Evolutionary conservation across 768 basidiomycete species (phyloP).

Genomic region (Lentinula edodes): DNA sequence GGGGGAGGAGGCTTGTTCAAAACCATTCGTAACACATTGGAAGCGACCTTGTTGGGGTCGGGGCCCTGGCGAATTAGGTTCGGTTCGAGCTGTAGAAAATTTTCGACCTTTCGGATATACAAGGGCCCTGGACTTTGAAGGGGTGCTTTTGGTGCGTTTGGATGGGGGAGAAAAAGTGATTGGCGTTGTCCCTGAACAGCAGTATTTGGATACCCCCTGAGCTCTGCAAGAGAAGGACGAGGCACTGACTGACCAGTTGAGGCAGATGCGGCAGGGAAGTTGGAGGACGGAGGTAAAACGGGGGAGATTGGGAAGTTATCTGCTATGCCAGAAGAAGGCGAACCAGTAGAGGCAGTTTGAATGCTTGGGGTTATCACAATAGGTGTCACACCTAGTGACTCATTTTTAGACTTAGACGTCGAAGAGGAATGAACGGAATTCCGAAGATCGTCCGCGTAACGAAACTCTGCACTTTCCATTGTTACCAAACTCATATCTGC

Average conservation of each 20-base stretch:
- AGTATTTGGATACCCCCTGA: slow-evolving; percentile 12
- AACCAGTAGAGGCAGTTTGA: background rate
- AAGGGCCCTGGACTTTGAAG: slow-evolving; percentile 47
- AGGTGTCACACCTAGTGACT: background rate
- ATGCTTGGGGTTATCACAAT: background rate
- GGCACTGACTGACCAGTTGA: slow-evolving; percentile 16
- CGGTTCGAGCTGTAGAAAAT: slow-evolving; percentile 6
- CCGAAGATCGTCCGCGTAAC: background rate
- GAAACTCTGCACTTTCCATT: background rate
- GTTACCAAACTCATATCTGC: slow-evolving; percentile 3
- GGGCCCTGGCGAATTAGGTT: slow-evolving; percentile 12
- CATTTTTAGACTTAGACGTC: background rate
- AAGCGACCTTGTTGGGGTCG: slow-evolving; percentile 5
- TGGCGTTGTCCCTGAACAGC: slow-evolving; percentile 21
- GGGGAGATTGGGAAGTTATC: background rate
- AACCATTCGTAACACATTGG: slow-evolving; percentile 22
- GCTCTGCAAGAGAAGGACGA: slow-evolving; percentile 17
- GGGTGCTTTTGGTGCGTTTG: slow-evolving; percentile 45
- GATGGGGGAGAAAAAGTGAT: slow-evolving; percentile 48
- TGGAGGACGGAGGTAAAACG: slow-evolving; percentile 7
- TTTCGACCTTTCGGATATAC: slow-evolving; percentile 38
- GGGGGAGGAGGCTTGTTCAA: slow-evolving; percentile 10
- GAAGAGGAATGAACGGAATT: background rate
- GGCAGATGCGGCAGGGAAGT: slow-evolving; percentile 13
- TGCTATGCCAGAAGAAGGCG: background rate